Evolutionary conservation across 306 rosid species (phyloP), one percentile per base, ranked within the genome.

Genomic region (Alnus glutinosa): DNA sequence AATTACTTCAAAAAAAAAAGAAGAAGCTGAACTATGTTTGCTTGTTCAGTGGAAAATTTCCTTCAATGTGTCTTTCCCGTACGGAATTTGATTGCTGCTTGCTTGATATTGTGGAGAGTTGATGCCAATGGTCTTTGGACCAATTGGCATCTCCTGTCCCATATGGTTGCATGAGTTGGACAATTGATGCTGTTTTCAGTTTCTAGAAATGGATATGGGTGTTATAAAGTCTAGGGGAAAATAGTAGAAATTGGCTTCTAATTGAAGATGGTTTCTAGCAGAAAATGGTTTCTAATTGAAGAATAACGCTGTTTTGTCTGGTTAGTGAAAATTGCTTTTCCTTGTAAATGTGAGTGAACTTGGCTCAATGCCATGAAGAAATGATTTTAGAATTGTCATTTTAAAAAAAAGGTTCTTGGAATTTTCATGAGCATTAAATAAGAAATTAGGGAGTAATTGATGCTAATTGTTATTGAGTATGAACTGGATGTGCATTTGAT

Each of bases 261-360:
- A 42, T 42, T 42, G 46, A 42, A 5, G 46, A 42, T 42, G 46
- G 46, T 42, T 42, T 42, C 46, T 42, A 6, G 46, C 5, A 42
- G 46, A 42, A 42, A 36, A 64, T 37, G 28, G 71, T 37, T 9
- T 16, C 12, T 23, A 23, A 64, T 64, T 77, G 42, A 36, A 4
- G 50, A n/a, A 34, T 66, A 3, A 37, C 68, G 7, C 9, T 19
- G 62, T 48, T 49, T 39, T 19, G 30, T 51, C 48, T 51, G 54
- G 52, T 66, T 36, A 64, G 3, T 44, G 28, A 37, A 64, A 64
- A 36, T 14, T 64, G 48, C 28, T 64, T 64, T 37, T 64, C 71
- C 48, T 23, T 58, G 55, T 70, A 71, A 49, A 69, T 3, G 32
- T 51, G 67, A 81, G 49, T 70, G 74, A 77, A 70, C 55, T 70